phyloP scores from a whole-genome alignment of 371 early-diverging fungal genomes.

The Blakeslea trispora region DNA sequence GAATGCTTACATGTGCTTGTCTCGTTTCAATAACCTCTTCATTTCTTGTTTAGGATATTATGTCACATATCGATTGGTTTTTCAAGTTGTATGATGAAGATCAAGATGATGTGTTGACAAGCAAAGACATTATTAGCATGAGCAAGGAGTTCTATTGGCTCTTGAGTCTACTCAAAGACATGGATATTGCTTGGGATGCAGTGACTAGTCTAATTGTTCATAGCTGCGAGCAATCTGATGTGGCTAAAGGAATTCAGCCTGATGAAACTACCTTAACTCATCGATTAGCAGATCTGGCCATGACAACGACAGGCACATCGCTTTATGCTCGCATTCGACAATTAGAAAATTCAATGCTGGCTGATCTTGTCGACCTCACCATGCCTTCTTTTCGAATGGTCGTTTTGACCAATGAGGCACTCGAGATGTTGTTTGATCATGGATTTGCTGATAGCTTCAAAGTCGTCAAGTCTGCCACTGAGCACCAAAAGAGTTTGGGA shows the following conservation, averaged over 20 bases:
- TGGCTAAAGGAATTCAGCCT: slow-evolving; percentile 28
- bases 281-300: slow-evolving; percentile 14
- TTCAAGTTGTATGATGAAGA: slow-evolving; percentile 79
- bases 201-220: slow-evolving; percentile 27
- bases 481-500: slow-evolving; percentile 54
- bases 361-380: slow-evolving; percentile 21
- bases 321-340: slow-evolving; percentile 22
- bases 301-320: slow-evolving; percentile 14
- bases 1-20: background rate
- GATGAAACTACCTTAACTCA: slow-evolving; percentile 14
- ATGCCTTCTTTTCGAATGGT: slow-evolving; percentile 56
- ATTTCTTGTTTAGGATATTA: slow-evolving; percentile 53
- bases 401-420: slow-evolving; percentile 61
- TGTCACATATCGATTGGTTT: slow-evolving; percentile 75
- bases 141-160: slow-evolving; percentile 83
- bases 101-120: slow-evolving; percentile 60
- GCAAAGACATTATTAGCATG: slow-evolving; percentile 77
- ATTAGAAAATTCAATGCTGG: slow-evolving; percentile 22
- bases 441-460: slow-evolving; percentile 65
- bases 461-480: slow-evolving; percentile 59
- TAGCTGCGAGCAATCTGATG: slow-evolving; percentile 58
- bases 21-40: too few relatives aligned
- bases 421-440: slow-evolving; percentile 70
- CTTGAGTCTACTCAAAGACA: slow-evolving; percentile 21
- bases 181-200: slow-evolving; percentile 31